phyloP scores from a whole-genome alignment of 495 filamentous ascomycete genomes.

The Saxophila tyrrhenica region DNA sequence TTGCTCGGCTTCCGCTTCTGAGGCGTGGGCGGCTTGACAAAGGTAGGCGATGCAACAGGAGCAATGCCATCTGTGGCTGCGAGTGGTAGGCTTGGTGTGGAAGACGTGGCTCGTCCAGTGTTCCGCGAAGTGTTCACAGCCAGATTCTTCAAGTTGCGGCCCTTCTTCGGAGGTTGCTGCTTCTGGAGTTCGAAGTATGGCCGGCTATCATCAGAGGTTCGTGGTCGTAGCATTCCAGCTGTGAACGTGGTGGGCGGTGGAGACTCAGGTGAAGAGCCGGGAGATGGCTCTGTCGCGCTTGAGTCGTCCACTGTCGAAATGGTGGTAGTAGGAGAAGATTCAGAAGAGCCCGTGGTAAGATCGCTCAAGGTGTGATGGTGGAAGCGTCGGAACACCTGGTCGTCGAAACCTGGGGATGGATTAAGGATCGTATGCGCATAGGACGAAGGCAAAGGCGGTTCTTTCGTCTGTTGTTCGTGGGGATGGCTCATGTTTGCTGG shows the following conservation, averaged over 20 bases:
- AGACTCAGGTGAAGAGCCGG: constrained; percentile 55
- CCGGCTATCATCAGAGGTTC: constrained; percentile 11
- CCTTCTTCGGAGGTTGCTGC: constrained; percentile 57
- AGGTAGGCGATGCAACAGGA: constrained; percentile 70
- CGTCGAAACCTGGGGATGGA: neutral
- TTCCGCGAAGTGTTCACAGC: constrained; percentile 65
- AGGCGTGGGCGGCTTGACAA: constrained; percentile 64
- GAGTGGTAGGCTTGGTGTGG: constrained; percentile 11
- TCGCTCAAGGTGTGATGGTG: constrained; percentile 18
- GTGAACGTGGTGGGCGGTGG: constrained; percentile 18
- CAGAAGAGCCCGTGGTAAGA: constrained; percentile 52
- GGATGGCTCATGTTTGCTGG: constrained; percentile 11
- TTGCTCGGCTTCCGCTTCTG: constrained; percentile 65
- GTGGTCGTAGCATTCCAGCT: constrained; percentile 14
- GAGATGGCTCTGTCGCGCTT: constrained; percentile 78
- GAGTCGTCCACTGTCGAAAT: constrained; percentile 87
- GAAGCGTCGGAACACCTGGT: constrained; percentile 10
- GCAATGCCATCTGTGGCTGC: constrained; percentile 37
- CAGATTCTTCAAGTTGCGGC: constrained; percentile 85
- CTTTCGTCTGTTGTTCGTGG: constrained; percentile 3
- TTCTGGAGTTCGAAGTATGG: constrained; percentile 33
- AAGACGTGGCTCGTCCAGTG: constrained; percentile 32
- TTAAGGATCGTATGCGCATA: neutral
- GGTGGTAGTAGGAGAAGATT: constrained; percentile 91
- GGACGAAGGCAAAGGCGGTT: neutral